Base-by-base conservation (phyloP, 805 yeast genomes). In the Isabelozyma heimii region DNA sequence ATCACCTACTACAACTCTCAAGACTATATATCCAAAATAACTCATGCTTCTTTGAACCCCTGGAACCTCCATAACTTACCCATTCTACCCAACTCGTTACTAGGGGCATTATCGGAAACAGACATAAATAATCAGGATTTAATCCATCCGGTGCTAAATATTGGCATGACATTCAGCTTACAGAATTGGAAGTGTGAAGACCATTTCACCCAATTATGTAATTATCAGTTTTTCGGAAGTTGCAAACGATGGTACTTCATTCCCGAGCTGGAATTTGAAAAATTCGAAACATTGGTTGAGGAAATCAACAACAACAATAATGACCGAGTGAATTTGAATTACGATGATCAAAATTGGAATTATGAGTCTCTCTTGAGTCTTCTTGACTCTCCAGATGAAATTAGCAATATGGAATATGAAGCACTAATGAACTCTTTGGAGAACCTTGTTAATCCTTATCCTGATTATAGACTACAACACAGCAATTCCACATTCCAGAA, bases 31-130 rank as follows among this genome's bases (percentile, higher is more conserved):
- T 46, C 56, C 8, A 54, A 54, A 17, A 48, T 52, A 20, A 44
- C 58, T n/a, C 53, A 58, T 40, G 45, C 62, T 6, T 50, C 69
- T 2, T 57, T 70, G 43, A 62, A 69, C 47, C 80, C 82, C 0
- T 85, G 89, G 87, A 83, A 83, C 52, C 60, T 84, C 43, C 75
- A 79, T 49, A 82, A 83, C 57, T 28, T 85, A 2, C 79, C 88
- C 2, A 54, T 76, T 5, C 61, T 70, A 37, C 78, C 80, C 2
- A 65, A 76, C 24, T 80, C 87, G 0, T 47, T 84, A 8, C 59
- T 84, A 24, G 70, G 73, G 2, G 72, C 68, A 0, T 60, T 71
- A 5, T 66, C 73, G 35, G 81, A 73, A 44, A 48, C 71, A 4
- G 75, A 79, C 45, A 45, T 74, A 42, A 72, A 73, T 45, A 80